Conservation (phyloP, 2,329 filamentous ascomycete genomes). For the Verticillium nonalfalfae region DNA sequence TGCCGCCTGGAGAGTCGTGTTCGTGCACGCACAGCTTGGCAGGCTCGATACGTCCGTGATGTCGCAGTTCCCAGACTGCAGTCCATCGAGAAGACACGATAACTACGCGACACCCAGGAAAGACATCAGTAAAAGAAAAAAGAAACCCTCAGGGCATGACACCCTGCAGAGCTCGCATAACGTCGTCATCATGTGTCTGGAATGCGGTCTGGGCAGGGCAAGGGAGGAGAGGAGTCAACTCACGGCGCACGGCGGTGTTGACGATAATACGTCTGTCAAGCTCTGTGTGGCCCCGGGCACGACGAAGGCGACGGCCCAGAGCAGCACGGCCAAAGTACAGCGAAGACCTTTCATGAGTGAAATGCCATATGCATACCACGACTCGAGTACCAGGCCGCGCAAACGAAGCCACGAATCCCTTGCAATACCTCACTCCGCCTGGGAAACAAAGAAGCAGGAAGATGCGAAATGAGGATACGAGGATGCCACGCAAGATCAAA, state of each 20-base stretch:
- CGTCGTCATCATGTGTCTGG: too few relatives aligned
- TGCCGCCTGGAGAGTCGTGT: slow-evolving; percentile 3
- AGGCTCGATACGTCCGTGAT: slow-evolving; percentile 1
- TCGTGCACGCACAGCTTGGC: slow-evolving; percentile 5
- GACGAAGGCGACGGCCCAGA: background rate
- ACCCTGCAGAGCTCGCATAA: background rate
- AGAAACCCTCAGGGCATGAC: too few relatives aligned
- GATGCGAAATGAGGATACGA: background rate
- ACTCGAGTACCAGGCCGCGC: background rate
- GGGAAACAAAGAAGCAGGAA: background rate
- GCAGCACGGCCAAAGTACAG: background rate
- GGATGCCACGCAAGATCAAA: background rate
- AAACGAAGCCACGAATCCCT: background rate
- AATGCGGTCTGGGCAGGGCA: background rate
- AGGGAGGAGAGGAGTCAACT: background rate
- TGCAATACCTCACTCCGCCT: background rate
- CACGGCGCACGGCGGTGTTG: slow-evolving; percentile 6
- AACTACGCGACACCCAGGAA: background rate
- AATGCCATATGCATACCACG: background rate
- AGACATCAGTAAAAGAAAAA: background rate
- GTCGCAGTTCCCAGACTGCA: slow-evolving; percentile 4
- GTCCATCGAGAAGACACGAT: slow-evolving; percentile 5
- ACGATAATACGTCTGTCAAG: background rate
- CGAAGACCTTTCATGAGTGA: background rate
- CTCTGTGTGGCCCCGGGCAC: background rate